Evolutionary conservation across 805 yeast species (phyloP), one percentile per base, ranked within the genome.

Genomic region (Citeromyces matritensis): DNA sequence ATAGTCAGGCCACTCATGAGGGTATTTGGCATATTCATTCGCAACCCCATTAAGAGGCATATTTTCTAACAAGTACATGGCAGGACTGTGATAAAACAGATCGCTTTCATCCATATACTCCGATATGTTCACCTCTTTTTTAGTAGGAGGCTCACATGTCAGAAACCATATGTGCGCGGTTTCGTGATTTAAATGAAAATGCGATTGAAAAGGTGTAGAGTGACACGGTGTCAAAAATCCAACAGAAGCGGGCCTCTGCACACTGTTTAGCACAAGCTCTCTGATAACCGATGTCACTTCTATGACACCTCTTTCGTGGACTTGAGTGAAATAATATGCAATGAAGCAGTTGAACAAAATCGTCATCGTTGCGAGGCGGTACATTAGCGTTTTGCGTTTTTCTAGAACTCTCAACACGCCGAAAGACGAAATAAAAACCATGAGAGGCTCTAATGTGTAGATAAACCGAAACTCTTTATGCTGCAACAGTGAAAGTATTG

Each of bases 161-260:
- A 91, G 57, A 33, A 77, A 75, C 94, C 95, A 81, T 1, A 74
- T 43, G n/a, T 51, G 37, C 9, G 68, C 64, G 1, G 48, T 41
- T 2, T 42, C 42, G 11, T 57, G 48, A 7, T 57, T 49, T 14
- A 80, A 55, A 45, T 86, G 94, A 26, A 91, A 53, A 47, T 79
- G 73, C 15, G 91, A 70, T 46, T 84, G 95, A 74, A 91, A 81
- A 2, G 98, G 99, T 0, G 96, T 88, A 0, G 97, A 86, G 51
- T 91, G 99, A 44, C 99, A 91, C 0, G 99, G 98, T 47, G 86
- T 84, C 10, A 91, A 51, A 42, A 91, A 82, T 0, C 95, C 94
- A 19, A 86, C 54, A 7, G 69, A 61, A 4, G 47, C 42, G 3
- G 53, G 43, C 23, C 58, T 48, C 14, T 51, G 37, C 13, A 4